These are phyloP conservation scores for Cryphonectria naterciae DNA, from an alignment of 2,329 filamentous ascomycete species.

Conservation along the genomic window DNA sequence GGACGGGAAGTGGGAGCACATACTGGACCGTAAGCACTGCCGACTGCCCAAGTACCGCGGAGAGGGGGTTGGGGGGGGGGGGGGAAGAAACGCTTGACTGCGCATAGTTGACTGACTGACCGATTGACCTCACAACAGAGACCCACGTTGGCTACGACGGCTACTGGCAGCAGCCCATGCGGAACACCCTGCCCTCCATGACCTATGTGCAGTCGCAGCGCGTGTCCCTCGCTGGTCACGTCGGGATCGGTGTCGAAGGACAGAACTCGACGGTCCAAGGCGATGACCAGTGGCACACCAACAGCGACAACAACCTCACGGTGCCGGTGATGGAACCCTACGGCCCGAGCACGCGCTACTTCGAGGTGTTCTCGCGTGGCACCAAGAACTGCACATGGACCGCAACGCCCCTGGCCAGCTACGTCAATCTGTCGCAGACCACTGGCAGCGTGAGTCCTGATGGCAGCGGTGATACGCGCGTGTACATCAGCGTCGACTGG, in stretches of 20 bases:
- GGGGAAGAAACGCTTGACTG: background rate
- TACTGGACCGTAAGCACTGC: constrained; percentile 57
- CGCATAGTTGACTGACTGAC: background rate
- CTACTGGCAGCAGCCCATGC: constrained; percentile 74
- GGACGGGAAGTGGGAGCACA: constrained; percentile 65
- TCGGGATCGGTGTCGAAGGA: constrained; percentile 67
- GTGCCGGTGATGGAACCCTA: constrained; percentile 63
- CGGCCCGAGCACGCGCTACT: constrained; percentile 58
- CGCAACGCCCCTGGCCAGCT: constrained; percentile 51
- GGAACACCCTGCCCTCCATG: constrained; percentile 66
- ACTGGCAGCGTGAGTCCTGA: constrained; percentile 53
- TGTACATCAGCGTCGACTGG: constrained; percentile 63
- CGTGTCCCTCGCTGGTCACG: constrained; percentile 61
- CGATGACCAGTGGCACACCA: constrained; percentile 65
- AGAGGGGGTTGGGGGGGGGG: too few species aligned
- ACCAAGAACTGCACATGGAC: constrained; percentile 56
- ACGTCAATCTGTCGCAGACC: constrained; percentile 55
- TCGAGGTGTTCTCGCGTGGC: constrained; percentile 67
- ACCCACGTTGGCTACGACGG: constrained; percentile 59
- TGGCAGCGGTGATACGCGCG: constrained; percentile 53
- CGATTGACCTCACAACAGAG: constrained; percentile 37
- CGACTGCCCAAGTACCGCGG: background rate
- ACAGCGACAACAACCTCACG: constrained; percentile 56
- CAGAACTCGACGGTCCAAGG: constrained; percentile 70
- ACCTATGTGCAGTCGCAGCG: constrained; percentile 62